phyloP scores from a whole-genome alignment of 495 filamentous ascomycete species.

The Penicillium parvum region DNA sequence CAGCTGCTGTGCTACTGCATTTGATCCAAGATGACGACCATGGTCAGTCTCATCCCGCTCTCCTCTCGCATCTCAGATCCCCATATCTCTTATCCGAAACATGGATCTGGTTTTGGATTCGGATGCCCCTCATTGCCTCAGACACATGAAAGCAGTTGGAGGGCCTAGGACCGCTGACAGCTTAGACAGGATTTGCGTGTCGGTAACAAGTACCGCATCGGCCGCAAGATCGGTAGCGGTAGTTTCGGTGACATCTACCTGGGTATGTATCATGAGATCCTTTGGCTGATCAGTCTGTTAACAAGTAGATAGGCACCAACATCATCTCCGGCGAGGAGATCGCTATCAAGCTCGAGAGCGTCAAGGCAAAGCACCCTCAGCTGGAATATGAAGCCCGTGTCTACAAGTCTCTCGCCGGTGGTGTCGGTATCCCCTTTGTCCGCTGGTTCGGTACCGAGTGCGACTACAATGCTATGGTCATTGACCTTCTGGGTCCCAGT shows the following conservation, averaged over 20 bases:
- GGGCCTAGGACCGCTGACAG: constrained; percentile 13
- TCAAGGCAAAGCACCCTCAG: constrained; percentile 99
- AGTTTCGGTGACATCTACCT: constrained; percentile 99
- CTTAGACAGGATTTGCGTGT: constrained; percentile 84
- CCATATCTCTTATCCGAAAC: neutral
- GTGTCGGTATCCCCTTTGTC: constrained; percentile 98
- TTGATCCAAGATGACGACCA: constrained; percentile 46
- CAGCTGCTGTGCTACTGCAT: constrained; percentile 35
- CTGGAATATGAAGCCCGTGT: constrained; percentile 99
- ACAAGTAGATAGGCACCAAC: constrained; percentile 68
- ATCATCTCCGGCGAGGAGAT: constrained; percentile 99
- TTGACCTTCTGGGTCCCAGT: constrained; percentile 94
- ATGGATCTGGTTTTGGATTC: neutral
- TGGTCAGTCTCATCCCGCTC: constrained; percentile 29
- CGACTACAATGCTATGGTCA: constrained; percentile 99
- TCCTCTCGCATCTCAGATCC: neutral
- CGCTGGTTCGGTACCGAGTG: constrained; percentile 99
- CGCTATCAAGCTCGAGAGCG: constrained; percentile 98
- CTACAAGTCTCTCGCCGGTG: constrained; percentile 98
- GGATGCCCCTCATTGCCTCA: neutral
- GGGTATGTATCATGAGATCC: constrained; percentile 46
- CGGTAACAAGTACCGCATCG: constrained; percentile 99
- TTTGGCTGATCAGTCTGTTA: neutral
- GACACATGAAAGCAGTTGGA: neutral
- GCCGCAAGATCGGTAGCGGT: constrained; percentile 97